Evolutionary conservation across 2,329 filamentous ascomycete species (phyloP).

Genomic region (Talaromyces sp.): DNA sequence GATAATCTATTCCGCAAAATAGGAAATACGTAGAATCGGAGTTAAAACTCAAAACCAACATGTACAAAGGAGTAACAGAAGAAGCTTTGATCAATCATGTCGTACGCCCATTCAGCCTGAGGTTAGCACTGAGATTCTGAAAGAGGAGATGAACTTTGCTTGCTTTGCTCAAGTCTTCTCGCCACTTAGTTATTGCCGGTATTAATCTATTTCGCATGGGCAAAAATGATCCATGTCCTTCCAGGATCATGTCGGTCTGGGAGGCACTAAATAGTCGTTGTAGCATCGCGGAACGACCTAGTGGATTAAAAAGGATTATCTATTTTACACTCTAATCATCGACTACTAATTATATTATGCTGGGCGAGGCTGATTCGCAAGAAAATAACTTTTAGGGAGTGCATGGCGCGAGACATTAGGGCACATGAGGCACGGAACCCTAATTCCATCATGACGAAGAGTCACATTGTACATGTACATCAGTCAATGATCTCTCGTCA

Average conservation of each 20-base stretch:
- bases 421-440: not conserved
- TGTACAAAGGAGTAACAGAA: too few species aligned
- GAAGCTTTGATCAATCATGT: not conserved
- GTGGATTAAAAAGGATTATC: too few species aligned
- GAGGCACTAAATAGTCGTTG: not conserved
- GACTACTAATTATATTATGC: not conserved
- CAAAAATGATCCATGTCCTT: not conserved
- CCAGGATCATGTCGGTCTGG: not conserved
- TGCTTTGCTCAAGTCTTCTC: not conserved
- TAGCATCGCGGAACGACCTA: not conserved
- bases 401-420: not conserved
- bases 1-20: not conserved
- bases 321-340: not conserved
- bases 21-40: not conserved
- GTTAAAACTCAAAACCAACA: not conserved
- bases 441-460: not conserved
- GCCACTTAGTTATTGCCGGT: not conserved
- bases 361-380: not conserved
- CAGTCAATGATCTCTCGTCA: not conserved
- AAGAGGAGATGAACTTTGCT: not conserved
- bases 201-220: not conserved
- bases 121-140: not conserved
- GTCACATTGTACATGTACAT: not conserved
- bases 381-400: not conserved
- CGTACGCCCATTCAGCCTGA: not conserved